Conservation (phyloP, 1,284 basidiomycete genomes). For the Ustilago shanxiensis region DNA sequence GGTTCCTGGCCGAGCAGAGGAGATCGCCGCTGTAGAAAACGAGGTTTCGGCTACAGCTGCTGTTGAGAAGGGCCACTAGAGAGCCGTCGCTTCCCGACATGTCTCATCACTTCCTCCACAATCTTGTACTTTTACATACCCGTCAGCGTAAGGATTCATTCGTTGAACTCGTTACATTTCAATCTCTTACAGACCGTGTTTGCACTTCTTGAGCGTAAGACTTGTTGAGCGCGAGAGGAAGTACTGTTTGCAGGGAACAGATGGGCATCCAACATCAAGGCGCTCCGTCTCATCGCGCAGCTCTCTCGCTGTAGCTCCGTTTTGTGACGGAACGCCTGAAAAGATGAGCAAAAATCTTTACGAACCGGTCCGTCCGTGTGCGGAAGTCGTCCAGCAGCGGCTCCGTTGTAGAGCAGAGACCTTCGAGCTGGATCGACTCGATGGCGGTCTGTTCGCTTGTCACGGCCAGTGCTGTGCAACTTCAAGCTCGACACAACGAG, state of each 20-base stretch:
- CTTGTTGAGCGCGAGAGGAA: no score
- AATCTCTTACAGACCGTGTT: no score
- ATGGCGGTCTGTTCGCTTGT: neutral
- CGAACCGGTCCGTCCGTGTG: no score
- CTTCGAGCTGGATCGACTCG: no score
- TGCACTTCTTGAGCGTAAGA: no score
- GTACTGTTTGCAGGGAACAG: no score
- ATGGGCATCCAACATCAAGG: no score
- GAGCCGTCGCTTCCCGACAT: neutral
- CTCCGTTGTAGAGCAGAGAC: neutral
- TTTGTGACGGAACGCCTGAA: neutral
- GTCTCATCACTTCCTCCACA: neutral
- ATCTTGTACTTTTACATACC: constrained; percentile 14
- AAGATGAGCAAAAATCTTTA: neutral
- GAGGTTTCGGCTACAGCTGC: constrained; percentile 10
- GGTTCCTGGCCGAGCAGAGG: constrained; percentile 56
- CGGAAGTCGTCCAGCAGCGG: neutral
- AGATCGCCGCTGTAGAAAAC: constrained; percentile 36
- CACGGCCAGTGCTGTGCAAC: neutral
- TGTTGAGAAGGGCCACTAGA: constrained; percentile 22
- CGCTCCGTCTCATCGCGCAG: no score
- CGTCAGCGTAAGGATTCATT: neutral
- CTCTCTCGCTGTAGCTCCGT: neutral
- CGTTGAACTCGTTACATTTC: neutral
- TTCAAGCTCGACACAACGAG: no score